Conservation (phyloP, 169 alveolate genomes). For the Amoebophrya sp. region DNA sequence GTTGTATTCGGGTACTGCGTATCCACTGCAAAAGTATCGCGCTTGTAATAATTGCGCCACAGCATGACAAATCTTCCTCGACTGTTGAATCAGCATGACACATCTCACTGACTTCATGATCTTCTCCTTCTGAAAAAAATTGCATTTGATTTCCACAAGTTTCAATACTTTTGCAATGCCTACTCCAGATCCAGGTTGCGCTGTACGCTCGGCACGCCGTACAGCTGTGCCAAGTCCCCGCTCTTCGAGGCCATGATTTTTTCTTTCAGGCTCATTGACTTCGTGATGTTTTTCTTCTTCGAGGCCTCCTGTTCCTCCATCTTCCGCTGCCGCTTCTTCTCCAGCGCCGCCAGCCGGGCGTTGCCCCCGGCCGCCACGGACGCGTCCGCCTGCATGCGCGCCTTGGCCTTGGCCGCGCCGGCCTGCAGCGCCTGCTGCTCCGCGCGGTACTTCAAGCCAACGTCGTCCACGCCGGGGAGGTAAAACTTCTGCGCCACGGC, state of each 20-base stretch:
- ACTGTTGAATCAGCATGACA: too few relatives aligned
- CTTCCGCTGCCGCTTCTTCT: conserved; percentile 16
- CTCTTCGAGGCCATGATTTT: not conserved
- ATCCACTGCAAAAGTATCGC: too few relatives aligned
- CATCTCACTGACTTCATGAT: too few relatives aligned
- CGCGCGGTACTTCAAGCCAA: not conserved
- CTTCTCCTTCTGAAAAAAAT: too few relatives aligned
- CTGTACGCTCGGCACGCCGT: not conserved
- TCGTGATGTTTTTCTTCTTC: not conserved
- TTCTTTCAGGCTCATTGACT: not conserved
- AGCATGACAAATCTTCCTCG: too few relatives aligned
- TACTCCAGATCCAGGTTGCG: not conserved
- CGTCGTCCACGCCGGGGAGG: not conserved
- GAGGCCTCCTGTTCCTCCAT: not conserved
- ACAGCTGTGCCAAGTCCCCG: not conserved
- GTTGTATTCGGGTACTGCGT: not conserved
- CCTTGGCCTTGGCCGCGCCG: conserved; percentile 1
- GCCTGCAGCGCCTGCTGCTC: not conserved
- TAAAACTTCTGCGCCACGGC: conserved; percentile 12
- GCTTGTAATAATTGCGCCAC: too few relatives aligned
- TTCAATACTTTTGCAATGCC: too few relatives aligned
- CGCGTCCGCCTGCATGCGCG: not conserved
- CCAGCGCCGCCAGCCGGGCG: conserved; percentile 9
- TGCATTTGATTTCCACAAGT: too few relatives aligned
- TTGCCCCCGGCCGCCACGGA: not conserved